Evolutionary conservation across 805 yeast species (phyloP), one percentile per base, ranked within the genome.

Genomic region (Kregervanrija fluxuum): DNA sequence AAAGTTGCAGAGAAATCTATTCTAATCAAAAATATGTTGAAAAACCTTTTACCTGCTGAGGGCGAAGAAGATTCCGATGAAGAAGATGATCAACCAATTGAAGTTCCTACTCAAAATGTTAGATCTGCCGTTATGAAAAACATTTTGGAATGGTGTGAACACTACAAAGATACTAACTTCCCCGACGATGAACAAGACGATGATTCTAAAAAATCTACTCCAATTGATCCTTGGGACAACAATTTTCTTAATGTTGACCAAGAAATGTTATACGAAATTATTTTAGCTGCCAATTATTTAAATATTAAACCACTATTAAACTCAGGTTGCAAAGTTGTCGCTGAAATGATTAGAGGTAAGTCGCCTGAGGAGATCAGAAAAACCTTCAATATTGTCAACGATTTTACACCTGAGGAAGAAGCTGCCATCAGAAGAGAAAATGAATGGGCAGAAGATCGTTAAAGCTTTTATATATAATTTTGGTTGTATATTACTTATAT

Each of bases 61-160:
- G 62, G 54, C 16, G 66, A 57, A 28, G 61, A 57, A 30, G 59
- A 56, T 8, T 71, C 66, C 12, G 71, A 68, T 5, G 79, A 74
- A 38, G 77, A 74, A 9, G 87, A 80, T 48, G 82, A 76, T 37
- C 85, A 79, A 44, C 84, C 80, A 35, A 79, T 81, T 51, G 85
- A 80, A 48, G 84, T 91, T 56, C 97, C 97, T 33, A 79, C 89
- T 11, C 96, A 95, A 35, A 89, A 87, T 58, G 96, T 89, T 33
- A 74, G 91, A 53, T 84, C 95, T 9, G 80, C 84, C 13, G 95
- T 91, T 15, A 73, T 91, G 66, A 79, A 84, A 62, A 88, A 89
- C 61, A 91, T 91, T n/a, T 71, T 91, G 43, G 96, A 91, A 61
- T 91, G 96, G 95, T 89, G 96, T 57, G 95, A 86, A 59, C 93